Conservation (phyloP, 345 rosid genomes). For the Hibiscus mutabilis region DNA sequence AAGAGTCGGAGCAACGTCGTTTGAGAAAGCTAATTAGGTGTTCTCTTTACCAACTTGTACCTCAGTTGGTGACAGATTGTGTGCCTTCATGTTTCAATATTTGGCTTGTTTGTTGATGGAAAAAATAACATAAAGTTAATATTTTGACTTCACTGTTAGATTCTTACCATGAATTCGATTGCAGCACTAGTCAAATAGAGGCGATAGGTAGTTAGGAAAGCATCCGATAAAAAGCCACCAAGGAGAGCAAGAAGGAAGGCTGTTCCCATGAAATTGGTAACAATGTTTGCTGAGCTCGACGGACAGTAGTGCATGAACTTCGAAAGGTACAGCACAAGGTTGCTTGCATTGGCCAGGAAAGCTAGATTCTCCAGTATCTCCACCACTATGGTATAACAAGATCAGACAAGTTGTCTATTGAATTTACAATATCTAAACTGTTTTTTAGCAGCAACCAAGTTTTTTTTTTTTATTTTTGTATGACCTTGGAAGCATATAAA, state of each 20-base stretch:
- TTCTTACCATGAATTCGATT: constrained; percentile 62
- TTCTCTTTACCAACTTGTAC: background rate
- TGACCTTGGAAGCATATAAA: background rate
- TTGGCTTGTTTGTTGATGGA: background rate
- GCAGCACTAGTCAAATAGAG: constrained; percentile 66
- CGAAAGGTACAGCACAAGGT: constrained; percentile 52
- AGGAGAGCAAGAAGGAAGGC: constrained; percentile 79
- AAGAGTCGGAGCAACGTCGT: background rate
- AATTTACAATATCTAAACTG: background rate
- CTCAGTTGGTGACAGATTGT: background rate
- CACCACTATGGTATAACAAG: constrained; percentile 35
- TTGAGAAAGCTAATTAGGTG: constrained; percentile 7
- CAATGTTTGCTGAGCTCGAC: constrained; percentile 66
- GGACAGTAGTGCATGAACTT: constrained; percentile 43
- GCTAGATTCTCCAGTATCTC: constrained; percentile 90
- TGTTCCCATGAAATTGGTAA: constrained; percentile 89
- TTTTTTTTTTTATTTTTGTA: background rate
- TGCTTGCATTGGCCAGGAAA: constrained; percentile 85
- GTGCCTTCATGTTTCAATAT: background rate
- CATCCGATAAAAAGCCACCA: constrained; percentile 83
- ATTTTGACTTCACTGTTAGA: background rate
- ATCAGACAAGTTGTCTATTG: background rate
- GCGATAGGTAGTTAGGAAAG: constrained; percentile 57
- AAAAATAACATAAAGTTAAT: background rate
- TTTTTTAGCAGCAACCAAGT: background rate